Base-by-base conservation (phyloP, 2,329 filamentous ascomycete species). In the Botrytis paeoniae region DNA sequence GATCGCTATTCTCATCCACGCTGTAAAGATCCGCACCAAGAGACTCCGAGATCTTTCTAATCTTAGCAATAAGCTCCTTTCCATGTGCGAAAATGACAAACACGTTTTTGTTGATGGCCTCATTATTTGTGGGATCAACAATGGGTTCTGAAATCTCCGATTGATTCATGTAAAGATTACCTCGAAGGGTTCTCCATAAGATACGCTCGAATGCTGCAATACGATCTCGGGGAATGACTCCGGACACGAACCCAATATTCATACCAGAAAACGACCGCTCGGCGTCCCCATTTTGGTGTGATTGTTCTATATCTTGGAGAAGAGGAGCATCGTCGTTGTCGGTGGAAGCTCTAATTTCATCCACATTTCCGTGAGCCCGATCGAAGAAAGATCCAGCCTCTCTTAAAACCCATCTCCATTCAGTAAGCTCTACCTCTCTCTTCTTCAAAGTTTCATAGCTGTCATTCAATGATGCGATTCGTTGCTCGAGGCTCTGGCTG, bases 111-210 rank as follows among this genome's bases (percentile, higher is more conserved):
- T 92, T 90, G 78, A 97, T 88, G 76, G 93, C 87, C 84, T 98
- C 95, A 82, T 98, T 98, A 85, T 90, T 97, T 81, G 92, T 88
- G 25, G 96, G 95, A 82, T 99, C 93, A 81, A 97, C 87, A 78
- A 99, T 92, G 54, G 93, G 90, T 82, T 99, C 95, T 12, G 94
- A 91, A 75, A 99, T 99, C 86, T 99, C 96, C 59, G 95, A 95
- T 86, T 99, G 97, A 84, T 99, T 99, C 96, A 99, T 99, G 87
- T 98, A 99, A 76, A 99, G 86, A 83, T 99, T 99, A 80, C 96
- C 96, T 82, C 96, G 94, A 60, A 99, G 89, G 0, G 97, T 98
- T 80, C 96, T 91, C 96, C 96, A 99, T 69, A 99, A 87, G 78
- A 99, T 99, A 74, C 96, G 92, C 85, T 99, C 97, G 81, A 99